These are phyloP conservation scores for Sporobolus alterniflorus DNA, from an alignment of 202 grass and related monocot genomes.

Conservation along the genomic window DNA sequence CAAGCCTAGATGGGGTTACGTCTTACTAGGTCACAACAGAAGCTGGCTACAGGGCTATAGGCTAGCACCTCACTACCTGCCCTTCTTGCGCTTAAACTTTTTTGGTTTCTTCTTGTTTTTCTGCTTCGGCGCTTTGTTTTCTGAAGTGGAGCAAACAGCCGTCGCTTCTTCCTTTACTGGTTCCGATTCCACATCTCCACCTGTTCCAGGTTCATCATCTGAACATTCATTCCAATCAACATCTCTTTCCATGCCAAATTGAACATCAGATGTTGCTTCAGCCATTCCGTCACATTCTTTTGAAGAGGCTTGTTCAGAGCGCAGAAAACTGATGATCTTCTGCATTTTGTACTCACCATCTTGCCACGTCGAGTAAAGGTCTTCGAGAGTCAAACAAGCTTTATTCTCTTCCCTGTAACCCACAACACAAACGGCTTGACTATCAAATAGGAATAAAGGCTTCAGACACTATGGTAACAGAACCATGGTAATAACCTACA, in stretches of 20 bases:
- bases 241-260: background rate
- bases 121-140: conserved; percentile 19
- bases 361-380: conserved; percentile 32
- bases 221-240: conserved; percentile 1
- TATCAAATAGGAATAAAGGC: background rate
- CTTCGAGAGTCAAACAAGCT: background rate
- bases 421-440: background rate
- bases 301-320: background rate
- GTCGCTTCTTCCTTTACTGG: background rate
- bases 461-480: background rate
- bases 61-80: conserved; percentile 36
- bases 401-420: conserved; percentile 39
- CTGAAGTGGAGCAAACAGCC: background rate
- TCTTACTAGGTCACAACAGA: background rate
- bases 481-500: background rate
- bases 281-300: conserved; percentile 4
- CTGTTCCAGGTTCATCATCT: conserved; percentile 4
- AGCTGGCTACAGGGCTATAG: background rate
- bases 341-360: conserved; percentile 44
- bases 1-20: background rate
- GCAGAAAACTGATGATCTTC: conserved; percentile 27
- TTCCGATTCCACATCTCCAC: background rate
- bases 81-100: background rate
- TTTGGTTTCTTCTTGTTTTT: conserved; percentile 39
- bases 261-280: background rate